Evolutionary conservation across 2,329 filamentous ascomycete genomes (phyloP).

Genomic region (Alternaria gansuensis): DNA sequence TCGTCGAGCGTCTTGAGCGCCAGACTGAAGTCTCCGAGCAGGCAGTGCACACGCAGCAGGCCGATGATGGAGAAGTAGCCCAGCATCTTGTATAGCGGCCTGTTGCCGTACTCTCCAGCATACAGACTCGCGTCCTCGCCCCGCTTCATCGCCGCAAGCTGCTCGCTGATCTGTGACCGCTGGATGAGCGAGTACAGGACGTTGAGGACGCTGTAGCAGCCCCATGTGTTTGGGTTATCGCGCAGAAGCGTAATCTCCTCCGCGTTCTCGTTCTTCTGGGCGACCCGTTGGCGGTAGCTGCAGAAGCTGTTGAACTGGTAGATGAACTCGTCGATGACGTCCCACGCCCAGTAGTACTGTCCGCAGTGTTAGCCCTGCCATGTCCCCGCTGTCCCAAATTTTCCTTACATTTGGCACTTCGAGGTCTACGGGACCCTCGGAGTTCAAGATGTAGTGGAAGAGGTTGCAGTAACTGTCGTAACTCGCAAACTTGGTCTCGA

Average conservation of each 20-base stretch:
- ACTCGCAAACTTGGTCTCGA: conserved; percentile 97
- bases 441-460: conserved; percentile 99
- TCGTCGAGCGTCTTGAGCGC: conserved; percentile 98
- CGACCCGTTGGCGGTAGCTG: conserved; percentile 91
- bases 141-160: conserved; percentile 92
- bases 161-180: conserved; percentile 96
- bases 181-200: conserved; percentile 99
- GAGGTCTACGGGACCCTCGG: conserved; percentile 96
- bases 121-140: conserved; percentile 88
- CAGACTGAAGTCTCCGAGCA: conserved; percentile 96
- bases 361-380: conserved; percentile 25
- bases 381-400: not conserved
- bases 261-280: conserved; percentile 81
- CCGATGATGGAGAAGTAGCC: conserved; percentile 99
- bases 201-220: conserved; percentile 98
- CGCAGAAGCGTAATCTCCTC: conserved; percentile 91
- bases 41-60: conserved; percentile 91
- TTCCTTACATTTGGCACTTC: conserved; percentile 90
- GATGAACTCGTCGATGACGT: conserved; percentile 99
- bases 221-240: conserved; percentile 99
- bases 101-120: conserved; percentile 92
- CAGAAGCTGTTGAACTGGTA: conserved; percentile 99
- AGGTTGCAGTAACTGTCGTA: conserved; percentile 99
- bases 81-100: conserved; percentile 96
- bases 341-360: conserved; percentile 99